Evolutionary conservation across 2,329 filamentous ascomycete species (phyloP), one percentile per base, ranked within the genome.

Genomic region (Neofusicoccum parvum): DNA sequence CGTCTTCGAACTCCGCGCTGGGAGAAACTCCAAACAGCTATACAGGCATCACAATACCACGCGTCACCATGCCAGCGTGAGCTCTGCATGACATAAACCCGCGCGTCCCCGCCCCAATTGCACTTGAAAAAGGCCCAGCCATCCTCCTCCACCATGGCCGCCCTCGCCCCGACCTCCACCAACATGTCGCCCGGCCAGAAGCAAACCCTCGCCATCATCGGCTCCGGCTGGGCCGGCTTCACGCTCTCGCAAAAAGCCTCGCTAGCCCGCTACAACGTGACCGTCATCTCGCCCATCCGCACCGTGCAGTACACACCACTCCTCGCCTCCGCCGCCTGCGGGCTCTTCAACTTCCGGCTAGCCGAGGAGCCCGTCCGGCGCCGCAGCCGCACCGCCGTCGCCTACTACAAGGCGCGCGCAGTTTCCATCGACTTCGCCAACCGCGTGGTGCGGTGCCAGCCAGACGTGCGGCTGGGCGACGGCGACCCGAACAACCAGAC

Each of bases 271-370:
- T 82, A 80, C 68, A 71, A 77, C 53, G 72, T 82, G 32, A 77
- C 74, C 1, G 71, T 81, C 45, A 77, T 82, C n/a, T 81, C 80
- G 0, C 80, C 80, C 1, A 67, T 76, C 14, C 73, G 79, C 14
- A 83, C 80, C 3, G 75, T 79, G 34, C 78, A 79, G 48, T 80
- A 82, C 65, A 83, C 80, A 0, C 80, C 81, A 6, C 72, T 82
- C 1, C 75, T 83, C 64, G 66, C 64, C 67, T 69, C 64, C 41
- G 80, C 80, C 39, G 80, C 81, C 11, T 79, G 78, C 50, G 80
- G 79, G 0, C 75, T 81, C 39, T 82, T 82, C 74, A 75, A 81
- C 64, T 81, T 81, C 67, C 75, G 79, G 14, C 74, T 82, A 1
- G 80, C 80, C 23, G 80, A 82, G 68, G 80, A 82, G 68, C 79